A percentile compares a stretch with the other conserved stretches of the same genome.
Evolutionary conservation across 2,329 filamentous ascomycete genomes (phyloP).

Genomic region (Alternaria sp.): DNA sequence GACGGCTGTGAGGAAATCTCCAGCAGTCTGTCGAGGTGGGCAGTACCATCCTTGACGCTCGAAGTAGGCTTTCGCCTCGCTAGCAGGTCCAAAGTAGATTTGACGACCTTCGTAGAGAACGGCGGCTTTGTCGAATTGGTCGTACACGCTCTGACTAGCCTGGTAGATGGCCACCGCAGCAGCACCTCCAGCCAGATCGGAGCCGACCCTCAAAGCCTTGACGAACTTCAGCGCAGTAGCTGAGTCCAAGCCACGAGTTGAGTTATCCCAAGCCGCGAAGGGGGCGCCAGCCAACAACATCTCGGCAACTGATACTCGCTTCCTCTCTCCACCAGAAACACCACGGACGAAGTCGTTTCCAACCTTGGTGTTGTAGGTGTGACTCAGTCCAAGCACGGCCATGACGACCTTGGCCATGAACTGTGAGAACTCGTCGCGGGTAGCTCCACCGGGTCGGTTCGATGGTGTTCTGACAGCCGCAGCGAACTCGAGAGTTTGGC

Average conservation of each 20-base stretch:
- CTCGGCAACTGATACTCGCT: conserved; percentile 69
- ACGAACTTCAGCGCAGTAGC: conserved; percentile 68
- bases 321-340: conserved; percentile 69
- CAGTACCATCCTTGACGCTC: conserved; percentile 74
- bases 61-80: conserved; percentile 70
- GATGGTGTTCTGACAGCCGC: conserved; percentile 62
- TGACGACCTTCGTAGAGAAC: conserved; percentile 80
- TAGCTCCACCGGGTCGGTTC: conserved; percentile 46
- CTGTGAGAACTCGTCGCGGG: conserved; percentile 56
- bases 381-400: conserved; percentile 63
- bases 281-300: conserved; percentile 53
- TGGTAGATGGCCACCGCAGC: conserved; percentile 69
- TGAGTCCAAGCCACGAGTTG: conserved; percentile 51
- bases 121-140: conserved; percentile 75
- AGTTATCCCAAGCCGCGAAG: conserved; percentile 58
- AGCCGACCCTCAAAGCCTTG: conserved; percentile 60
- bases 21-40: conserved; percentile 72
- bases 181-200: conserved; percentile 60
- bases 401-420: conserved; percentile 62
- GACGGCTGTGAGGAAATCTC: conserved; percentile 80
- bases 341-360: conserved; percentile 68
- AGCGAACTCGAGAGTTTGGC: conserved; percentile 66
- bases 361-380: conserved; percentile 65
- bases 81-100: conserved; percentile 76
- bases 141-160: conserved; percentile 62